Conservation (phyloP, 495 filamentous ascomycete species). For the Hyaloscypha variabilis region DNA sequence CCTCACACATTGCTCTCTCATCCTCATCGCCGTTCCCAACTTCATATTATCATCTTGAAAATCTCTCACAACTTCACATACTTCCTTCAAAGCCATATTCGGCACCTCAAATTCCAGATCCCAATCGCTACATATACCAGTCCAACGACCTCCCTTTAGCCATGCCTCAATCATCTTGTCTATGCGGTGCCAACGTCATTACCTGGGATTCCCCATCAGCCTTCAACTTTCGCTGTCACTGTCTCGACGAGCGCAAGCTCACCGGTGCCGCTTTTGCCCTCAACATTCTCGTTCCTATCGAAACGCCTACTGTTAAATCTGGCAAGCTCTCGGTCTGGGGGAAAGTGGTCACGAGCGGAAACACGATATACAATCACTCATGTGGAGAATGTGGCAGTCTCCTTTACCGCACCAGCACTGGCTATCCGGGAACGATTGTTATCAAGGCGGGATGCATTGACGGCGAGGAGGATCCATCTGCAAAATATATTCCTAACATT, state of each 20-base stretch:
- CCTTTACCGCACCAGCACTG: slow-evolving; percentile 21
- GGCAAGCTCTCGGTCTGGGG: slow-evolving; percentile 15
- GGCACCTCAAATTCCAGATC: too few relatives aligned
- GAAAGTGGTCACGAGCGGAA: slow-evolving; percentile 18
- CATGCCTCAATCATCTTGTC: slow-evolving; percentile 27
- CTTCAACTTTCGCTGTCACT: slow-evolving; percentile 24
- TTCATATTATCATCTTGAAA: slow-evolving; percentile 34
- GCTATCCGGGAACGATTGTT: slow-evolving; percentile 19
- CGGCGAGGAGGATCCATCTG: slow-evolving; percentile 16
- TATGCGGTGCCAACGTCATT: slow-evolving; percentile 20
- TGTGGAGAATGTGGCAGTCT: slow-evolving; percentile 20
- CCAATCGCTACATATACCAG: too few relatives aligned
- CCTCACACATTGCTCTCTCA: neutral
- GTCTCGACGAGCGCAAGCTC: slow-evolving; percentile 26
- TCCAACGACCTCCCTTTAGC: neutral
- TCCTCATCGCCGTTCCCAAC: slow-evolving; percentile 18
- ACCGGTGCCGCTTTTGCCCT: slow-evolving; percentile 27
- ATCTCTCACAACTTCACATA: too few relatives aligned
- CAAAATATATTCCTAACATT: slow-evolving; percentile 17
- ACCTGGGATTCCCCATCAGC: slow-evolving; percentile 6
- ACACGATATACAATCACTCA: slow-evolving; percentile 22
- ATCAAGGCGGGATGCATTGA: slow-evolving; percentile 27
- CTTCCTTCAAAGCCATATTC: too few relatives aligned
- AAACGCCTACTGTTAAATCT: slow-evolving; percentile 2
- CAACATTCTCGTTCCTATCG: slow-evolving; percentile 19